Conservation (phyloP, 2,329 filamentous ascomycete genomes). For the Pseudopithomyces chartarum region DNA sequence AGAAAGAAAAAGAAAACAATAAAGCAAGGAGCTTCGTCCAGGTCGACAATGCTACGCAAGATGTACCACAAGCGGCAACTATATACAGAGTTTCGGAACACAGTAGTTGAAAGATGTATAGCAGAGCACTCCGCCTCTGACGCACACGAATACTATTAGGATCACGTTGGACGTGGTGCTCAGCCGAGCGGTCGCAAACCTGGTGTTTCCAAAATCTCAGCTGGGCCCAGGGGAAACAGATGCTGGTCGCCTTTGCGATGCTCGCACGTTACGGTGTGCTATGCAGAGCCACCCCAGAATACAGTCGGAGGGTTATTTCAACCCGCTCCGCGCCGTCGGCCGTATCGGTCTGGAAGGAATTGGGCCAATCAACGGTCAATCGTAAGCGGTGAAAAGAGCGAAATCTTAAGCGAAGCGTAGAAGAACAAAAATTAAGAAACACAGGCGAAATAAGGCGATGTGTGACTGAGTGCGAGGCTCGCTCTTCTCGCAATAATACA, state of each 20-base stretch:
- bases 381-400: not conserved
- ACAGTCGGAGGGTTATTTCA: not conserved
- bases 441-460: not conserved
- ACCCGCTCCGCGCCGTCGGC: not conserved
- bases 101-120: not conserved
- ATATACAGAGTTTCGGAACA: constrained; percentile 1
- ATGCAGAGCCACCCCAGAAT: not conserved
- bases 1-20: constrained; percentile 11
- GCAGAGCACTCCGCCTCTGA: constrained; percentile 29
- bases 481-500: not conserved
- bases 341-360: not conserved
- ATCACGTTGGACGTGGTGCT: constrained; percentile 12
- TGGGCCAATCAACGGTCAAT: not conserved
- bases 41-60: constrained; percentile 5
- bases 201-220: not conserved
- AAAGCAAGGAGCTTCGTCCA: constrained; percentile 14
- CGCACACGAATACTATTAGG: constrained; percentile 31
- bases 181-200: constrained; percentile 1
- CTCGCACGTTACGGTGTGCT: not conserved
- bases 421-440: not conserved
- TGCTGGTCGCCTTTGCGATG: not conserved
- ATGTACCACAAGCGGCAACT: constrained; percentile 13
- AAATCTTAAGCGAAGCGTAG: not conserved
- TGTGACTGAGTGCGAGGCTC: not conserved
- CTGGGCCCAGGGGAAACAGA: constrained; percentile 12